Percentiles rank a stretch among this genome's conserved stretches.
These are phyloP conservation scores for Neobulgaria alba DNA, from an alignment of 2,329 filamentous ascomycete genomes.

Conservation along the genomic window DNA sequence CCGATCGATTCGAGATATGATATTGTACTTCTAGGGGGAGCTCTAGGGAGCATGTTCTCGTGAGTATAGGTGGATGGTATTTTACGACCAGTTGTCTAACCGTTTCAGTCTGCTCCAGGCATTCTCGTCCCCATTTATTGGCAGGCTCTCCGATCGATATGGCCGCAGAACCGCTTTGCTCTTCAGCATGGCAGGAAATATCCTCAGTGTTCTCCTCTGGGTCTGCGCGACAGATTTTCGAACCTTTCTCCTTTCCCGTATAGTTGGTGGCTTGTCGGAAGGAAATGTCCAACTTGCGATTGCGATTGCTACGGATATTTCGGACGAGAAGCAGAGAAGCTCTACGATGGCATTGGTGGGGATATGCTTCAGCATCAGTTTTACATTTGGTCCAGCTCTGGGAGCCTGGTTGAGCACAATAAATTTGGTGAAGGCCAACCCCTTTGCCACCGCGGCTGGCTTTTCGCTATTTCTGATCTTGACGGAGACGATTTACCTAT, in stretches of 20 bases:
- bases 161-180: slow-evolving; percentile 81
- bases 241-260: slow-evolving; percentile 85
- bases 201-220: slow-evolving; percentile 89
- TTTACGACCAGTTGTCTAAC: not conserved
- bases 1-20: slow-evolving; percentile 96
- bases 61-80: slow-evolving; percentile 27
- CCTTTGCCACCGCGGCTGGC: slow-evolving; percentile 85
- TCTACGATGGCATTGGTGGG: slow-evolving; percentile 95
- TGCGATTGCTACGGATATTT: slow-evolving; percentile 94
- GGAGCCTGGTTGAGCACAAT: slow-evolving; percentile 79
- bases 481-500: slow-evolving; percentile 81
- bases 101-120: slow-evolving; percentile 63
- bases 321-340: slow-evolving; percentile 72
- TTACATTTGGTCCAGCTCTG: slow-evolving; percentile 89
- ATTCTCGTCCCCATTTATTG: slow-evolving; percentile 84
- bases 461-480: slow-evolving; percentile 81
- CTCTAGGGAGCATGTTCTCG: slow-evolving; percentile 85
- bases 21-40: slow-evolving; percentile 89
- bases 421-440: slow-evolving; percentile 72
- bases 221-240: slow-evolving; percentile 88
- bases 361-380: slow-evolving; percentile 92
- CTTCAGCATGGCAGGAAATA: slow-evolving; percentile 87
- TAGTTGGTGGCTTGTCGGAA: slow-evolving; percentile 90
- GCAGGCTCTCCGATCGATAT: slow-evolving; percentile 77
- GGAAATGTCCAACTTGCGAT: slow-evolving; percentile 95